Percentiles rank a stretch among this genome's conserved stretches.
Conservation (phyloP, 345 rosid genomes). For the Physaria fendleri region DNA sequence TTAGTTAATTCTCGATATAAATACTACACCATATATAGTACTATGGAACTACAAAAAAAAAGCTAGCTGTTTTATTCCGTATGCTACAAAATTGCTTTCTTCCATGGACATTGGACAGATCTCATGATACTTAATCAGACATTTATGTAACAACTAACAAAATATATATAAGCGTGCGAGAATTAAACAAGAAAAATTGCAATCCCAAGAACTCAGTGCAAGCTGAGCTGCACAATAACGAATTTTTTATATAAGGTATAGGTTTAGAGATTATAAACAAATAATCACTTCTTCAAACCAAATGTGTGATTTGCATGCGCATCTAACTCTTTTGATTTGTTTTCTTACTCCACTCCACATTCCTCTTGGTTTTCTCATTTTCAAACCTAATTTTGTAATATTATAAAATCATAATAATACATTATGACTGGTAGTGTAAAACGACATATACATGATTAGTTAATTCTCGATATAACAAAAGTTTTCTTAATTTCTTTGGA, state of each 20-base stretch:
- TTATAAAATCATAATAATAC: too few species aligned
- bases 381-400: constrained; percentile 16
- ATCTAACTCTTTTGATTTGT: constrained; percentile 46
- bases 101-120: not conserved
- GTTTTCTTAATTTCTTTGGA: too few species aligned
- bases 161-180: not conserved
- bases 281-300: constrained; percentile 39
- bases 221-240: too few species aligned
- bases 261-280: constrained; percentile 46
- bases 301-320: constrained; percentile 56
- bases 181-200: not conserved
- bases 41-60: not conserved
- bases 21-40: not conserved
- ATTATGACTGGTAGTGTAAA: too few species aligned
- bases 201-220: constrained; percentile 31
- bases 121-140: not conserved
- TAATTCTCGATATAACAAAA: constrained; percentile 7
- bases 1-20: constrained; percentile 3
- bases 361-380: constrained; percentile 23
- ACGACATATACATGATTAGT: constrained; percentile 12
- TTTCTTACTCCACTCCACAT: constrained; percentile 24
- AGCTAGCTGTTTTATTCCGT: not conserved
- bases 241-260: constrained; percentile 4
- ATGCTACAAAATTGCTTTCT: not conserved
- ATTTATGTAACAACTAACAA: too few species aligned